Base-by-base conservation (phyloP, 2,329 filamentous ascomycete genomes). In the Plectosphaerella plurivora region DNA sequence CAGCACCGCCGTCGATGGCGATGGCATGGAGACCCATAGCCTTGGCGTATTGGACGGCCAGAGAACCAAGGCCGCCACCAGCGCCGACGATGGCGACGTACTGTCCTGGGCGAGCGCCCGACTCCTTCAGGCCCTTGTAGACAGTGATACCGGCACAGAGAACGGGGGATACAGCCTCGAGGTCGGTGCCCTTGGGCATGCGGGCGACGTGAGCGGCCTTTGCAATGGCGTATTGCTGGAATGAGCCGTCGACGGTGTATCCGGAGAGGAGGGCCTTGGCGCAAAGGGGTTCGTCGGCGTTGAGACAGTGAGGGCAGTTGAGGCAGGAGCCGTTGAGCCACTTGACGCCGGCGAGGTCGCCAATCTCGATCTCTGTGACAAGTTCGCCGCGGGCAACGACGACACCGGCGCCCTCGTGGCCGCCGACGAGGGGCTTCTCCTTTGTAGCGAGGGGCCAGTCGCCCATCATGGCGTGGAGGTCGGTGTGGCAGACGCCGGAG, bases 311-410 rank as follows among this genome's bases (percentile, higher is more conserved):
- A 61, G 84, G 79, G 75, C 92, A 97, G 58, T 78, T 71, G 56
- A 96, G 77, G 72, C 93, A 97, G 46, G 88, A 87, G 58, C 90
- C 89, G 72, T 96, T 94, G 65, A 97, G 78, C 91, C 91, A 97
- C 77, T 91, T 96, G 71, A 97, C 82, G 67, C 93, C 93, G 56
- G 85, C 93, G 63, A 91, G 77, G 65, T 96, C 91, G 61, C 92
- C 92, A 62, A 96, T 77, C 67, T 91, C 75, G 56, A 96, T 74
- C 61, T 94, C 89, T 3, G 79, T 73, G 58, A 94, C 91, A 36
- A 95, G 81, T 16, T 87, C 77, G 62, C 92, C 92, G 57, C 81
- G 81, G 49, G 88, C 85, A 35, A 97, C 91, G 37, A 96, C 88
- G 49, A 92, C 72, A 67, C 92, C 91, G 25, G 90, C 91, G 63